Evolutionary conservation across 345 rosid species (phyloP).

Genomic region (Litchi chinensis): DNA sequence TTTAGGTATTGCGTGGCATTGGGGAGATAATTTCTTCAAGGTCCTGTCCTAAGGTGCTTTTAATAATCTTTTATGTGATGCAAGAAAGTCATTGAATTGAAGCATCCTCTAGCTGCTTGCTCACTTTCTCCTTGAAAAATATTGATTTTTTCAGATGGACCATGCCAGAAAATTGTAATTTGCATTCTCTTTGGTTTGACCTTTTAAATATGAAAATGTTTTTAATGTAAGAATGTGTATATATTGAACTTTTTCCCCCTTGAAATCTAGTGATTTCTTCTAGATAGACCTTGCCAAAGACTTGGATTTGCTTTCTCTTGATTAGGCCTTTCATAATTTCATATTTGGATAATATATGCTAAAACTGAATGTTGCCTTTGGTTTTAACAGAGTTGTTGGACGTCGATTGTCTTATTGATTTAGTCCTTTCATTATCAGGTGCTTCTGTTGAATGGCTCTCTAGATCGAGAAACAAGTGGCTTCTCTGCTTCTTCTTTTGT

Average conservation of each 20-base stretch:
- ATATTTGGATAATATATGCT: neutral
- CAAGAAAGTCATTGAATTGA: neutral
- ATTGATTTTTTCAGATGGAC: neutral
- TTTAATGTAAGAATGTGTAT: neutral
- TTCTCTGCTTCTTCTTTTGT: conserved; percentile 85
- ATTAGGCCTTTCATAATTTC: neutral
- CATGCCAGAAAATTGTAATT: neutral
- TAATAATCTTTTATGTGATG: neutral
- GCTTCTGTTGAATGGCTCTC: conserved; percentile 72
- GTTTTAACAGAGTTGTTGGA: neutral
- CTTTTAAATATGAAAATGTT: neutral
- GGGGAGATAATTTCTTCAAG: conserved; percentile 85
- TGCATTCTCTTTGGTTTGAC: neutral
- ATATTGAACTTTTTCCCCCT: neutral
- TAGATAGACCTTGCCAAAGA: neutral
- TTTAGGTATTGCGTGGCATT: conserved; percentile 80
- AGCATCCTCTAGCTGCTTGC: conserved; percentile 1
- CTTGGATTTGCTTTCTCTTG: neutral
- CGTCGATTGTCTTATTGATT: neutral
- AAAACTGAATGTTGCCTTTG: neutral
- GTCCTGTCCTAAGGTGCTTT: conserved; percentile 77
- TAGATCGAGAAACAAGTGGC: conserved; percentile 81
- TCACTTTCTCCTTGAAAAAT: neutral
- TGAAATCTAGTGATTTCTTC: neutral
- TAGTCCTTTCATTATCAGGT: conserved; percentile 40